Percentiles rank a stretch among this genome's conserved stretches.
Evolutionary conservation across 1,284 basidiomycete genomes (phyloP).

Genomic region (Ceratobasidium sp.): DNA sequence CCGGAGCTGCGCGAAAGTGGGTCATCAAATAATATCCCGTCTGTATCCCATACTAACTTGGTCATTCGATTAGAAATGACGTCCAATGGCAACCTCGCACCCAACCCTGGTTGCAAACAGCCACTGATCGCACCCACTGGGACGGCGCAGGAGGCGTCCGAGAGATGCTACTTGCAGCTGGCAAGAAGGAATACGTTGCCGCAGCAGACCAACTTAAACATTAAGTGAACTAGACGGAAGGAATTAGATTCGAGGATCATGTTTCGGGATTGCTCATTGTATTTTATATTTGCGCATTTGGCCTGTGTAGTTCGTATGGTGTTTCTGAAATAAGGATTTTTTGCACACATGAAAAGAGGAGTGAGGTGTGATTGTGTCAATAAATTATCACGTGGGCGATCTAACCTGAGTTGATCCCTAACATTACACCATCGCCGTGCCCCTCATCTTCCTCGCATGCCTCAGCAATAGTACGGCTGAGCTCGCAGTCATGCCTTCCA

Average conservation of each 20-base stretch:
- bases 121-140: constrained; percentile 38
- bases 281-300: constrained; percentile 11
- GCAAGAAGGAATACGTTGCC: constrained; percentile 22
- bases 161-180: constrained; percentile 40
- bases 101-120: constrained; percentile 39
- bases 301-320: background rate
- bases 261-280: constrained; percentile 23
- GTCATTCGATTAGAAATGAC: constrained; percentile 22
- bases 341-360: background rate
- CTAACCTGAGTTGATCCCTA: background rate
- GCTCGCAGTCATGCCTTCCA: constrained; percentile 88
- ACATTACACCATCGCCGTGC: background rate
- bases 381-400: background rate
- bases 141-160: constrained; percentile 33
- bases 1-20: constrained; percentile 23
- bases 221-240: background rate
- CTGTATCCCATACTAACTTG: background rate
- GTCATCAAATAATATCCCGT: too few species aligned
- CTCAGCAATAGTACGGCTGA: constrained; percentile 74
- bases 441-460: constrained; percentile 61
- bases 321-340: background rate
- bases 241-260: constrained; percentile 1
- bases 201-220: constrained; percentile 18
- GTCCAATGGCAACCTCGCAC: constrained; percentile 41
- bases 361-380: background rate